Evolutionary conservation across 495 filamentous ascomycete species (phyloP), one percentile per base, ranked within the genome.

Genomic region (Aspergillus sclerotiicarbonarius): DNA sequence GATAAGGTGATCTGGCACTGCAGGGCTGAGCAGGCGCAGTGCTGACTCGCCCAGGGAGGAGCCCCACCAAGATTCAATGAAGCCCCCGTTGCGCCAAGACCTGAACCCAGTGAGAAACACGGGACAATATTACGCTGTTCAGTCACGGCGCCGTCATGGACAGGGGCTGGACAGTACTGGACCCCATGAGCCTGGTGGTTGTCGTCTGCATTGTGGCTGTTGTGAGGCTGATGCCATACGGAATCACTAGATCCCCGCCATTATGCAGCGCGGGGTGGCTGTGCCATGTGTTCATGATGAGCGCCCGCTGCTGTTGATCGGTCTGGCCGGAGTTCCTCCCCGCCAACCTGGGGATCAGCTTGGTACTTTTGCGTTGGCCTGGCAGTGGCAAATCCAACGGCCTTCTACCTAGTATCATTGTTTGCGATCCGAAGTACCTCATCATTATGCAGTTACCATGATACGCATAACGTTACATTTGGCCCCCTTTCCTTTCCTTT

Each of bases 1-100:
- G 52, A 46, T 47, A 57, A 53, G 51, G 47, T 58, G 60, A 62
- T 62, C 60, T 58, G 44, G 54, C 55, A 51, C 30, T 49, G 51
- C 58, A 60, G 58, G 58, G 58, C 58, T 60, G 57, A 59, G 57
- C 53, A 53, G 56, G 46, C 33, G 45, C 52, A 46, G 18, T 46
- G 37, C 37, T 41, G 12, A 41, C 37, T 41, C 37, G 37, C 37
- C 47, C n/a, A 31, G 47, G 47, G 47, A 50, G 21, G 29, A 50
- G 47, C 47, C 47, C 47, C 47, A 50, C 47, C 47, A 50, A 31
- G 47, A 32, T 49, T 49, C 29, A 25, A 25, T 30, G 20, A 25
- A 30, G 21, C 29, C 46, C 25, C 25, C 25, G 25, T 25, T 25
- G 29, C n/a, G 47, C 47, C 47, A 50, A 50, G 47, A n/a, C 47